Conservation (phyloP, 2,329 filamentous ascomycete genomes). For the Fusarium proliferatum region DNA sequence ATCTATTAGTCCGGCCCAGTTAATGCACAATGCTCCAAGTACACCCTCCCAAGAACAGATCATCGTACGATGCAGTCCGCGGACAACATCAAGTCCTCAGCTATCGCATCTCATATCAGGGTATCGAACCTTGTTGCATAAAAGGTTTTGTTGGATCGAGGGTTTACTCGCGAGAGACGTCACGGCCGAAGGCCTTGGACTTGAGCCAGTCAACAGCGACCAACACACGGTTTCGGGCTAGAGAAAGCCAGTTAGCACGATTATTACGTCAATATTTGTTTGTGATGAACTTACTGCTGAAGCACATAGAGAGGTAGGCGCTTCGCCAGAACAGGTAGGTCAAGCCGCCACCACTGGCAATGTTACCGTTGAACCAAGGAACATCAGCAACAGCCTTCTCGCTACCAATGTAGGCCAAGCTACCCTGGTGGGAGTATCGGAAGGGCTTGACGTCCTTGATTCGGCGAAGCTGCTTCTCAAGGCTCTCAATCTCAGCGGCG, state of each 20-base stretch:
- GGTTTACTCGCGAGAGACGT: constrained; percentile 83
- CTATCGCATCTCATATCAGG: constrained; percentile 37
- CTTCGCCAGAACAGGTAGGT: constrained; percentile 99
- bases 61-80: constrained; percentile 32
- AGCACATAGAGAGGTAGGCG: constrained; percentile 99
- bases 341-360: constrained; percentile 90
- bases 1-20: constrained; percentile 47
- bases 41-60: constrained; percentile 45
- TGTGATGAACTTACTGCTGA: constrained; percentile 82
- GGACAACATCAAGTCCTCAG: constrained; percentile 10
- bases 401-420: constrained; percentile 95
- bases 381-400: constrained; percentile 98
- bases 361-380: constrained; percentile 95
- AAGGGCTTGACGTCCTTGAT: constrained; percentile 97
- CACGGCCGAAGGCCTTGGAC: constrained; percentile 94
- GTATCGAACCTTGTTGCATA: constrained; percentile 42
- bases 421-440: constrained; percentile 98
- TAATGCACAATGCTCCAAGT: constrained; percentile 46
- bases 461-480: constrained; percentile 87
- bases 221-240: constrained; percentile 92
- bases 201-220: constrained; percentile 97
- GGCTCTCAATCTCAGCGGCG: constrained; percentile 80
- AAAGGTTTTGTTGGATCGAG: constrained; percentile 32
- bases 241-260: constrained; percentile 33
- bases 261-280: neutral